Base-by-base conservation (phyloP, 768 basidiomycete species). In the Pleurotus tuoliensis region DNA sequence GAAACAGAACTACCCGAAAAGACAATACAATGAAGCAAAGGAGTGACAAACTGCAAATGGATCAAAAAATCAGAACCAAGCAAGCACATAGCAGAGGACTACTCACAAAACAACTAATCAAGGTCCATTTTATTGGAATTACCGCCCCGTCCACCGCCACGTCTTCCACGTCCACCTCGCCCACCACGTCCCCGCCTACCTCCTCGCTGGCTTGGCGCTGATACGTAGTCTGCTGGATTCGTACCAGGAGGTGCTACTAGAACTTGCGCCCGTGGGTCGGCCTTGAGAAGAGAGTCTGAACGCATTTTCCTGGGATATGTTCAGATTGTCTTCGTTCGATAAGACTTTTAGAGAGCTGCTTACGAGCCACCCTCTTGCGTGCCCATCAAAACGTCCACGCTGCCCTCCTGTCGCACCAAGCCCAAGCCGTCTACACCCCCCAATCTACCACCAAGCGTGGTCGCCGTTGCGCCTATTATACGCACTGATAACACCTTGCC, bases 401-500 rank as follows among this genome's bases (percentile, higher is more conserved):
- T 77, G 16, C 78, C 76, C 62, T 82, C 75, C 56, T 81, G 76
- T 59, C 79, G 73, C 5, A 82, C 80, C 53, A 84, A 61, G 0
- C 79, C 82, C 44, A 83, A 58, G 16, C 81, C 81, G 67, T 82
- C 79, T 12, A 62, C 52, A 16, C 81, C 83, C 8, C 57, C 84
- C 6, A 87, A 65, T 55, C 88, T 73, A 6, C 84, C 83, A 5
- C 77, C 77, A 2, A 90, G 73, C 0, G 82, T 71, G 6, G 81
- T 77, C 1, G 80, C 77, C 58, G 77, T 73, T 1, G 76, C 77
- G 8, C 86, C 87, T 12, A 92, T 77, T 48, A 91, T 69, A 52
- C 71, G 70, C 5, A 94, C 89, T 5, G 75, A 80, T 46, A 94
- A 72, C 7, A 81, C 80, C 59, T 86, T 86, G 1, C 92, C 92